Conservation (phyloP, 768 basidiomycete genomes). For the Panaeolus papilionaceus region DNA sequence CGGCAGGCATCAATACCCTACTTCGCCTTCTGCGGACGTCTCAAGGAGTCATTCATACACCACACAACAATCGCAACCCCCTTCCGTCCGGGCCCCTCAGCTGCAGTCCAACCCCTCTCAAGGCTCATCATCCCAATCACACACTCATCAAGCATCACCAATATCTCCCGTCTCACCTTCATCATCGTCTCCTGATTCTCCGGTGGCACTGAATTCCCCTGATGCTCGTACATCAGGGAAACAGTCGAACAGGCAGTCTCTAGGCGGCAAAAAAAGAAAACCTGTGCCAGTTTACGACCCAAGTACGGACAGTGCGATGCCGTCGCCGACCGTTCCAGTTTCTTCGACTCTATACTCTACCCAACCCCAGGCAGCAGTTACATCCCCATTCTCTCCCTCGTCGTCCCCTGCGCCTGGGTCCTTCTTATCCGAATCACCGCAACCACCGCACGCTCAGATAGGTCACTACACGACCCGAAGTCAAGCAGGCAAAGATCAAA, state of each 20-base stretch:
- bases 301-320: conserved; percentile 18
- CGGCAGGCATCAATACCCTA: conserved; percentile 2
- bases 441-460: conserved; percentile 8
- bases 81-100: conserved; percentile 8
- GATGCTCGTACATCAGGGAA: conserved; percentile 26
- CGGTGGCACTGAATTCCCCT: conserved; percentile 23
- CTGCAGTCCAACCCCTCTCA: conserved; percentile 12
- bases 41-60: not conserved
- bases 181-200: conserved; percentile 8
- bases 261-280: conserved; percentile 48
- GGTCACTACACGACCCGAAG: conserved; percentile 36
- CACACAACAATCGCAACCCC: conserved; percentile 4
- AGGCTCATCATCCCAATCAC: conserved; percentile 9
- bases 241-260: conserved; percentile 35
- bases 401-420: conserved; percentile 20
- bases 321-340: conserved; percentile 26
- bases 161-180: conserved; percentile 26
- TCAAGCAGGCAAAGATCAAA: conserved; percentile 25
- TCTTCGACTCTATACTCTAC: conserved; percentile 13
- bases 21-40: not conserved
- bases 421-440: conserved; percentile 16
- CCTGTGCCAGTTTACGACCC: conserved; percentile 62
- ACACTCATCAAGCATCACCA: conserved; percentile 6
- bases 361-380: conserved; percentile 10
- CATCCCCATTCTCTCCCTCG: conserved; percentile 21